Conservation (phyloP, 768 basidiomycete genomes). For the Xerocomellus intermedius region DNA sequence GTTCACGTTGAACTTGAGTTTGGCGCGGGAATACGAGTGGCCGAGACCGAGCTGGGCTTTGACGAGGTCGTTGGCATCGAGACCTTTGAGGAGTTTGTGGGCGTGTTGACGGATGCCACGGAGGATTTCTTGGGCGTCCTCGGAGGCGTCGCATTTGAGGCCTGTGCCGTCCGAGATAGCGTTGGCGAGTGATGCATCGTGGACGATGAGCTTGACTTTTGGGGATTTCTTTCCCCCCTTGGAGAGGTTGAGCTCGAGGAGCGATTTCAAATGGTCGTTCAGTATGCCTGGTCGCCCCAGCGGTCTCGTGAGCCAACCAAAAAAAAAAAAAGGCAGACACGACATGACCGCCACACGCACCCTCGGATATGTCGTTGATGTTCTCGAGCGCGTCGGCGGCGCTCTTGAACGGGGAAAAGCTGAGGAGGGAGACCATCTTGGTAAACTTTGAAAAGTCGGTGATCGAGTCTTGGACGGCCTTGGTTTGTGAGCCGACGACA, state of each 20-base stretch:
- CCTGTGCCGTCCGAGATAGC: conserved; percentile 72
- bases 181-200: conserved; percentile 70
- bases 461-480: conserved; percentile 81
- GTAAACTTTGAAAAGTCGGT: conserved; percentile 83
- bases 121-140: conserved; percentile 78
- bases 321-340: not conserved
- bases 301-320: not conserved
- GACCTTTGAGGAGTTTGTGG: conserved; percentile 82
- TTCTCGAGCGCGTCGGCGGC: conserved; percentile 95
- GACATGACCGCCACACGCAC: conserved; percentile 40
- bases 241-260: conserved; percentile 85
- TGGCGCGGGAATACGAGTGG: conserved; percentile 95
- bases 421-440: conserved; percentile 88
- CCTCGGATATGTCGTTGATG: conserved; percentile 94
- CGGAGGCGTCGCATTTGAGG: conserved; percentile 78
- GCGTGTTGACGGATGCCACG: conserved; percentile 93
- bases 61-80: conserved; percentile 82
- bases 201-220: conserved; percentile 71
- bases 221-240: conserved; percentile 66
- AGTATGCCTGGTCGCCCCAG: conserved; percentile 59
- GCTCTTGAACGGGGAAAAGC: conserved; percentile 92
- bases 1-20: conserved; percentile 98
- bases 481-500: conserved; percentile 79
- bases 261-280: conserved; percentile 77
- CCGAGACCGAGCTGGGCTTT: conserved; percentile 96